Evolutionary conservation across 768 basidiomycete genomes (phyloP), one percentile per base, ranked within the genome.

Genomic region (Naganishia antarctica): DNA sequence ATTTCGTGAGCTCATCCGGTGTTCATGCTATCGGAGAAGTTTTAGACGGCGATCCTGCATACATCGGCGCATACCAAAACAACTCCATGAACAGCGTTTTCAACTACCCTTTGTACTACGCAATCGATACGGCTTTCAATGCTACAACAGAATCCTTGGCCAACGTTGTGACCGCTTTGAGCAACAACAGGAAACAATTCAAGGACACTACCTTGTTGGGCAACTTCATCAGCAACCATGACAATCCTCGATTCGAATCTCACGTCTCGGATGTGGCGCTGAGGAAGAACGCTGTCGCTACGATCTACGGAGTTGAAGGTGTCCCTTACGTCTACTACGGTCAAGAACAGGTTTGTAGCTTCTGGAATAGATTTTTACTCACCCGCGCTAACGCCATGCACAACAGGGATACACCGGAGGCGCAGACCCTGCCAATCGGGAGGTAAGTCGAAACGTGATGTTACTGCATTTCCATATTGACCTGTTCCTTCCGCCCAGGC

Each of bases 1-100:
- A 71, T 6, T 91, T 92, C 71, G 85, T 85, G 69, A 79, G 76
- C 47, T 84, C 83, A n/a, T 87, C 89, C 0, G 88, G 86, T 13
- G 87, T 91, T 11, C 91, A 87, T 78, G 91, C 88, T 71, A 86
- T 91, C 60, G 91, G 91, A 43, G 90, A 91, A 78, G 87, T 92
- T 46, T 65, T 76, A 16, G 69, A 74, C 32, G 71, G 73, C 26
- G 73, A 77, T 62, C 28, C 74, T 18, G 43, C 65, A n/a, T 78
- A 78, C 61, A 71, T 74, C 34, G 70, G 65, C 1, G 45, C 53
- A 2, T 78, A 76, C 61, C 77, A 78, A 60, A 70, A 65, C n/a
- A 67, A 70, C 12, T 70, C 66, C 1, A 63, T 69, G 29, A 66
- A 70, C 64, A 74, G 75, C 61, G 67, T 73, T 3, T 74, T 78